Evolutionary conservation across 371 early-diverging fungal species (phyloP).

Genomic region (Smittium mucronatum): DNA sequence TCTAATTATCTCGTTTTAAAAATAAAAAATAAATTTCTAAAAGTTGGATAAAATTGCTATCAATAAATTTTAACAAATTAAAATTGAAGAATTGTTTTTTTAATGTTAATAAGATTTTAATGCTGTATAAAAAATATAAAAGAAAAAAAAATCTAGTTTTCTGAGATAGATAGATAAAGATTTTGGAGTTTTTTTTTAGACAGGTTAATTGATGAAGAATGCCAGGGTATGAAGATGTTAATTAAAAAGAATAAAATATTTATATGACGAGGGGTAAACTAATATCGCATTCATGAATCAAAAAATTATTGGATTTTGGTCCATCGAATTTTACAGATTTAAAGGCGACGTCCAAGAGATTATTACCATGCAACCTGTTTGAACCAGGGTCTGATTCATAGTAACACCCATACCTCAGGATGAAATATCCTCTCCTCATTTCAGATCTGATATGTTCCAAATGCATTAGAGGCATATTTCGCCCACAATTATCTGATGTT

Average conservation of each 20-base stretch:
- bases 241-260: too few species aligned
- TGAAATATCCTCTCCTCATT: slow-evolving; percentile 3
- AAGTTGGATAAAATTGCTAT: too few species aligned
- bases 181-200: neutral
- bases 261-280: neutral
- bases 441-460: slow-evolving; percentile 1
- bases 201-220: neutral
- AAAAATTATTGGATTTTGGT: neutral
- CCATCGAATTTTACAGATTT: neutral
- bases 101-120: too few species aligned
- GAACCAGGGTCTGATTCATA: neutral
- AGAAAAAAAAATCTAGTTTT: too few species aligned
- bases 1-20: too few species aligned
- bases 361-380: neutral
- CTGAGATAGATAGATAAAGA: neutral
- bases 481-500: neutral
- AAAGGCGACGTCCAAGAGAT: neutral
- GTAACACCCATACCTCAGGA: neutral
- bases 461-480: neutral
- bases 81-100: too few species aligned
- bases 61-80: too few species aligned
- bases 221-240: too few species aligned
- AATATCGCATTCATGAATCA: neutral
- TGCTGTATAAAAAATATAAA: too few species aligned
- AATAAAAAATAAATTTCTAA: too few species aligned